These are phyloP conservation scores for Stemphylium vesicarium DNA, from an alignment of 2,329 filamentous ascomycete species.

Conservation along the genomic window DNA sequence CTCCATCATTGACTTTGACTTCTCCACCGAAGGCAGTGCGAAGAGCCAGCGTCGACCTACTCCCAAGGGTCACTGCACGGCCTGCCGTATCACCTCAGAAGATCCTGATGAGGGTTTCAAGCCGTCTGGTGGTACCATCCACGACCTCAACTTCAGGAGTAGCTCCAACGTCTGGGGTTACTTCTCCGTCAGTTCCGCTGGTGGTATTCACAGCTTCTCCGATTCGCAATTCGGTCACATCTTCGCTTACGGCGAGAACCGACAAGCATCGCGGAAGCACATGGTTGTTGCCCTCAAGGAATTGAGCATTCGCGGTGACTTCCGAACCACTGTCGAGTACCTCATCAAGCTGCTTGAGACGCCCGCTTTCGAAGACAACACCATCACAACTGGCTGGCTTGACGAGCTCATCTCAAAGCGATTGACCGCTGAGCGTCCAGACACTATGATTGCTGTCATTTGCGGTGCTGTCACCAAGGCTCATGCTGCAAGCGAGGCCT, in stretches of 20 bases:
- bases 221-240: slow-evolving; percentile 99
- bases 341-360: slow-evolving; percentile 98
- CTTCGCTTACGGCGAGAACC: slow-evolving; percentile 98
- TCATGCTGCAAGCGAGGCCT: slow-evolving; percentile 89
- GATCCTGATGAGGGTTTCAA: slow-evolving; percentile 99
- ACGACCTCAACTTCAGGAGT: slow-evolving; percentile 98
- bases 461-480: slow-evolving; percentile 95
- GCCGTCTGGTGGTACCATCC: slow-evolving; percentile 97
- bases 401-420: slow-evolving; percentile 99
- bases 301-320: slow-evolving; percentile 98
- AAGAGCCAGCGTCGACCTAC: slow-evolving; percentile 87
- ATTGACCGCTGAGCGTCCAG: slow-evolving; percentile 92
- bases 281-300: slow-evolving; percentile 99
- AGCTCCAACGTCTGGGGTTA: slow-evolving; percentile 99
- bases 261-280: slow-evolving; percentile 94
- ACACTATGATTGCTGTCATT: slow-evolving; percentile 90
- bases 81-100: slow-evolving; percentile 98
- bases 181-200: slow-evolving; percentile 96
- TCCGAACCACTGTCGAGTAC: slow-evolving; percentile 97
- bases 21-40: slow-evolving; percentile 82
- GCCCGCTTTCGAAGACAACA: slow-evolving; percentile 97
- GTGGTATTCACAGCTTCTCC: slow-evolving; percentile 98
- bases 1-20: slow-evolving; percentile 94
- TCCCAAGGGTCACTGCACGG: slow-evolving; percentile 96
- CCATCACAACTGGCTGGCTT: slow-evolving; percentile 97